These are phyloP conservation scores for Aspergillus carbonarius DNA, from an alignment of 2,329 filamentous ascomycete species.

Conservation along the genomic window DNA sequence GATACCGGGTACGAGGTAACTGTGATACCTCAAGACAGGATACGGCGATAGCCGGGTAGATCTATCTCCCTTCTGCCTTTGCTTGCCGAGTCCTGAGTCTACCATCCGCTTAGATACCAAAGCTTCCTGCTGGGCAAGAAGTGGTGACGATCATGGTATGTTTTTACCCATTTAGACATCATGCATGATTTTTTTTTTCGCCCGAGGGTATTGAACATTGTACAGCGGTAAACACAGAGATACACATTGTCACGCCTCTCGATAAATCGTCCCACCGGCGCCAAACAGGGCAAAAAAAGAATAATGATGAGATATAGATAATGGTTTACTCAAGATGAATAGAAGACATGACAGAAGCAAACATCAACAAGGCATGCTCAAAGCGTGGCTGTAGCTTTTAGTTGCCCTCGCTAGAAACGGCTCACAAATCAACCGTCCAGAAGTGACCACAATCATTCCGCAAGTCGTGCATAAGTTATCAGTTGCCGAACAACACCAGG, in stretches of 20 bases:
- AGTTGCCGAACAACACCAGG: conserved; percentile 65
- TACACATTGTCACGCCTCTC: conserved; percentile 24
- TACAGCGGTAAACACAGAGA: conserved; percentile 28
- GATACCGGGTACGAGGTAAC: too few relatives aligned
- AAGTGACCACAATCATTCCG: conserved; percentile 35
- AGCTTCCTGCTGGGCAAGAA: too few relatives aligned
- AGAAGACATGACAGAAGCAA: conserved; percentile 24
- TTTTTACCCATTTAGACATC: conserved; percentile 20
- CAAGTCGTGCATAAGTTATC: conserved; percentile 61
- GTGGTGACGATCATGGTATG: conserved; percentile 10
- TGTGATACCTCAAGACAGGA: too few relatives aligned
- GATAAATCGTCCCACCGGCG: conserved; percentile 26
- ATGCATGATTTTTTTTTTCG: conserved; percentile 27
- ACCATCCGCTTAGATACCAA: too few relatives aligned
- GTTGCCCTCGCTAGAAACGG: conserved; percentile 21
- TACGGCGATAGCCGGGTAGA: too few relatives aligned
- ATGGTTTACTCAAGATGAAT: conserved; percentile 22
- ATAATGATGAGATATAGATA: conserved; percentile 9
- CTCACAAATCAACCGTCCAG: conserved; percentile 13
- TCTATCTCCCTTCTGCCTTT: too few relatives aligned
- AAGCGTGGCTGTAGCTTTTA: conserved; percentile 12
- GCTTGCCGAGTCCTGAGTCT: too few relatives aligned
- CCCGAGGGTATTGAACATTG: conserved; percentile 39
- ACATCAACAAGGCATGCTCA: conserved; percentile 16
- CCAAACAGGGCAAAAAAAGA: conserved; percentile 17